Evolutionary conservation across 148 eudicot genomes (phyloP).

Genomic region (Persicaria maculosa): DNA sequence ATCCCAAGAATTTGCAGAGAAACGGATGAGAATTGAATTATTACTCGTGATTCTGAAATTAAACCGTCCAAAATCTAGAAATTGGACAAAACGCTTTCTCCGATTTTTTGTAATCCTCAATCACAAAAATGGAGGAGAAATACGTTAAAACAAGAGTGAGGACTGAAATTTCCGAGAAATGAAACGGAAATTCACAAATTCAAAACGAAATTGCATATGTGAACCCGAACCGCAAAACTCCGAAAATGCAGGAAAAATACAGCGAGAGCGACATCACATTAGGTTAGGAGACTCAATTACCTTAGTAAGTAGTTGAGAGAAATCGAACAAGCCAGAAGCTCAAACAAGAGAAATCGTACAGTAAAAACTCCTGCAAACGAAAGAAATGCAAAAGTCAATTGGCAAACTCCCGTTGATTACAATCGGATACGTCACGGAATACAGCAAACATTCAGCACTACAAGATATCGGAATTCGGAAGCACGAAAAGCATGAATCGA

Average conservation of each 20-base stretch:
- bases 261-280: neutral
- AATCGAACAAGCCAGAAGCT: neutral
- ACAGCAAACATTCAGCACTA: neutral
- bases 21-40: neutral
- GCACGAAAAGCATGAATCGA: neutral
- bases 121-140: neutral
- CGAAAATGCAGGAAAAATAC: neutral
- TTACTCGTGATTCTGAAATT: neutral
- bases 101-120: neutral
- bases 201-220: no score
- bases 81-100: neutral
- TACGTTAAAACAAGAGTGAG: neutral
- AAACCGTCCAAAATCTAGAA: constrained; percentile 1
- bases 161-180: neutral
- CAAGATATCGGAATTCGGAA: neutral
- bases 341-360: neutral
- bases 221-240: neutral
- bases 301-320: neutral
- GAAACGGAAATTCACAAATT: no score
- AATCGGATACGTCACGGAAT: neutral
- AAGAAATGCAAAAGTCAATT: neutral
- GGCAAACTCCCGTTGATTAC: neutral
- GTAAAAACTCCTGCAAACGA: neutral
- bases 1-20: neutral
- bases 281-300: neutral